Evolutionary conservation across 257 asterid genomes (phyloP).

Genomic region (Penstemon davidsonii): DNA sequence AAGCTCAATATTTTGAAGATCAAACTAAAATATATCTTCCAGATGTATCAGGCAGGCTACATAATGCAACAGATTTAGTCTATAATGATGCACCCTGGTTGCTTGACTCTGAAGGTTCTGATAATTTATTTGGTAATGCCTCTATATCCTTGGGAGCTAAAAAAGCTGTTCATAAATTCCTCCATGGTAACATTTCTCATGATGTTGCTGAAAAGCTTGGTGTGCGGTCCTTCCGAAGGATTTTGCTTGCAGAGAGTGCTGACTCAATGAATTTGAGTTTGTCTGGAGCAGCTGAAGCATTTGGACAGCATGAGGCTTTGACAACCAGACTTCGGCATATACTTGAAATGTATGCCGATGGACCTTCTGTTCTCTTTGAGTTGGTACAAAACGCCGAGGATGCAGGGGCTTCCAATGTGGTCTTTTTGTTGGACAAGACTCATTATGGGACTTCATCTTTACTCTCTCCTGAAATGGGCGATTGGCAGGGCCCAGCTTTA

Average conservation of each 20-base stretch:
- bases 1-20: constrained; percentile 62
- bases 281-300: constrained; percentile 98
- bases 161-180: constrained; percentile 71
- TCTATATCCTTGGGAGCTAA: constrained; percentile 51
- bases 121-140: constrained; percentile 52
- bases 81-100: constrained; percentile 98
- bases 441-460: constrained; percentile 88
- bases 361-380: constrained; percentile 91
- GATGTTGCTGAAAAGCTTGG: constrained; percentile 99
- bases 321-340: constrained; percentile 95
- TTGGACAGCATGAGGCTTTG: constrained; percentile 97
- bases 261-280: constrained; percentile 93
- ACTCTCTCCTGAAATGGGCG: constrained; percentile 98
- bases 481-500: constrained; percentile 99
- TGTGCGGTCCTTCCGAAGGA: constrained; percentile 85
- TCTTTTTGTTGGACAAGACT: constrained; percentile 87
- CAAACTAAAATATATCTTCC: constrained; percentile 72
- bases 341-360: constrained; percentile 99
- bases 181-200: constrained; percentile 88
- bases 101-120: constrained; percentile 69
- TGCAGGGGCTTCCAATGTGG: constrained; percentile 88
- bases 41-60: constrained; percentile 73
- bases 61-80: constrained; percentile 65
- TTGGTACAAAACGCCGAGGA: constrained; percentile 97
- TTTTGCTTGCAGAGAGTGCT: constrained; percentile 93